phyloP scores from a whole-genome alignment of 1,284 basidiomycete species.

The Cutaneotrichosporon mucoides region DNA sequence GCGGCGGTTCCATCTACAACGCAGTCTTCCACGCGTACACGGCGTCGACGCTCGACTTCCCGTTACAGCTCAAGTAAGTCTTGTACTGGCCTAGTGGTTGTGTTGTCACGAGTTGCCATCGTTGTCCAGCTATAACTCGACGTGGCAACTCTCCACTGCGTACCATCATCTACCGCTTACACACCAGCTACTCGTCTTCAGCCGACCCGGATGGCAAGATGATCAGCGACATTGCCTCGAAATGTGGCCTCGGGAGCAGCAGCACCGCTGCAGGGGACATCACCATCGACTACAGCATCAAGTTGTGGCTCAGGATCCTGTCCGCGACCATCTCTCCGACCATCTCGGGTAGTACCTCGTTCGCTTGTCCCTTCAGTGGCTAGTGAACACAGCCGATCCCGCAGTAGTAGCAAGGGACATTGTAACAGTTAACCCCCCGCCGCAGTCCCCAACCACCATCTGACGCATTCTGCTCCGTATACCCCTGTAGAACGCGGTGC shows the following conservation, averaged over 20 bases:
- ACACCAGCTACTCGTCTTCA: conserved; percentile 7
- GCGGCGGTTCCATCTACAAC: conserved; percentile 61
- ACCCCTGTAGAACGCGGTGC: neutral
- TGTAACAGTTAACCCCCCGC: neutral
- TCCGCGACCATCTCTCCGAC: conserved; percentile 65
- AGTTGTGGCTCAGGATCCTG: conserved; percentile 52
- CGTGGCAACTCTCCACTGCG: too few relatives aligned
- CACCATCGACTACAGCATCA: conserved; percentile 61
- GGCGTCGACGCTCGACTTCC: conserved; percentile 73
- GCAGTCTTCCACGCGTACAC: conserved; percentile 63
- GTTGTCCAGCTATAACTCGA: too few relatives aligned
- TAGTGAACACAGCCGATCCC: neutral
- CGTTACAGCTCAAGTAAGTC: conserved; percentile 61
- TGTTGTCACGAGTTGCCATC: too few relatives aligned
- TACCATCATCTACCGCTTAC: too few relatives aligned
- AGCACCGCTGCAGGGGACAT: conserved; percentile 51
- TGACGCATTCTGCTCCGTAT: neutral
- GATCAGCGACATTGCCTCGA: conserved; percentile 33
- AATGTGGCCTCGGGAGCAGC: conserved; percentile 57
- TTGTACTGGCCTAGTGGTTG: too few relatives aligned
- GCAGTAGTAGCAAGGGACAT: neutral
- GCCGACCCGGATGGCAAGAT: conserved; percentile 3
- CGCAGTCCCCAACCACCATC: neutral
- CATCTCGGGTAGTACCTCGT: conserved; percentile 62
- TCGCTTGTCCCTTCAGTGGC: conserved; percentile 59